These are phyloP conservation scores for Vicia faba DNA, from an alignment of 306 rosid genomes.

Conservation along the genomic window DNA sequence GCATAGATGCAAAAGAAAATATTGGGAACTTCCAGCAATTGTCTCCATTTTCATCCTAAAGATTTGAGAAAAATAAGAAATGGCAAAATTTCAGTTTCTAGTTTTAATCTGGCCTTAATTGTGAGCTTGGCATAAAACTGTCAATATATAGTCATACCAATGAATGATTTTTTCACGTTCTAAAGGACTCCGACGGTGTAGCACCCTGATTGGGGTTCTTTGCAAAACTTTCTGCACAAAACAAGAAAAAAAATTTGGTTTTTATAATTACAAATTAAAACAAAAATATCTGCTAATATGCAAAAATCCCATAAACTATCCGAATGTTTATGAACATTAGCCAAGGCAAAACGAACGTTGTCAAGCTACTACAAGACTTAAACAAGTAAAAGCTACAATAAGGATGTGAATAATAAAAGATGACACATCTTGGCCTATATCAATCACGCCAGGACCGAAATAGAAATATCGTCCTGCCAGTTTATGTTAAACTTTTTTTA, in stretches of 20 bases:
- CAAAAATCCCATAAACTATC: conserved; percentile 12
- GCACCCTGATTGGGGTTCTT: conserved; percentile 91
- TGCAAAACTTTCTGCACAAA: conserved; percentile 70
- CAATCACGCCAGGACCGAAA: conserved; percentile 4
- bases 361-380: conserved; percentile 16
- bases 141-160: conserved; percentile 55
- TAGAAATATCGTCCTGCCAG: conserved; percentile 1
- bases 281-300: not conserved
- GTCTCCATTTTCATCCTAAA: conserved; percentile 82
- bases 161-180: conserved; percentile 89
- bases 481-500: not conserved
- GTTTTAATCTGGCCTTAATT: conserved; percentile 9
- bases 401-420: not conserved
- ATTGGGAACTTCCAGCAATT: conserved; percentile 74
- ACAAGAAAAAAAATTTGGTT: conserved; percentile 3
- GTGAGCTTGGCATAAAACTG: conserved; percentile 21
- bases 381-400: not conserved
- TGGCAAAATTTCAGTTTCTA: conserved; percentile 30
- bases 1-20: conserved; percentile 87
- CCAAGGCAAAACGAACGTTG: conserved; percentile 23
- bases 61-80: conserved; percentile 37
- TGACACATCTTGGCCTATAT: conserved; percentile 13
- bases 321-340: not conserved
- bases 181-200: conserved; percentile 94
- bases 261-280: conserved; percentile 12